Conservation (phyloP, 23 red algal genomes). For the Chondrus crispus region DNA sequence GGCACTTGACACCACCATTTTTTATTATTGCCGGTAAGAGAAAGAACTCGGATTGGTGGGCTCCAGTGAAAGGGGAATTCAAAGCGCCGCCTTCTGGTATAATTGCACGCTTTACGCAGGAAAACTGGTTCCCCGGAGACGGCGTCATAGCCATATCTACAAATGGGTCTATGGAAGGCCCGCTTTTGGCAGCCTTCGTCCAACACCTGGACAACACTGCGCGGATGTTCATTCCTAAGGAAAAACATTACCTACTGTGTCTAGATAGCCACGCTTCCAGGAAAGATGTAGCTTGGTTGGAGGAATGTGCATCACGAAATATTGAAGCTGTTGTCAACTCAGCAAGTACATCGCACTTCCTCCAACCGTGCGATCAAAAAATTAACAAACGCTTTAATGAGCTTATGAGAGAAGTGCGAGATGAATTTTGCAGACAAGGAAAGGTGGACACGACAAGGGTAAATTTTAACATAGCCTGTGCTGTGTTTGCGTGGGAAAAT, state of each 20-base stretch:
- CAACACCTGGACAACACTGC: background rate
- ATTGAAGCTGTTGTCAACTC: background rate
- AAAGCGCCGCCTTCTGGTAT: background rate
- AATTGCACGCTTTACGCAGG: background rate
- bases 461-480: conserved; percentile 6
- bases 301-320: background rate
- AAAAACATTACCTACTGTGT: background rate
- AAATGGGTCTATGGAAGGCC: conserved; percentile 26
- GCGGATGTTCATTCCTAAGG: background rate
- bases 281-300: background rate
- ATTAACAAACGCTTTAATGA: conserved; percentile 10
- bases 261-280: background rate
- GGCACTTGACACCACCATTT: background rate
- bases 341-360: background rate
- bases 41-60: conserved; percentile 8
- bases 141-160: background rate
- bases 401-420: background rate
- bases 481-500: background rate
- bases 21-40: background rate
- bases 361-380: background rate
- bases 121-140: background rate
- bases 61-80: background rate
- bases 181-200: background rate
- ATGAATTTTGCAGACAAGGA: background rate
- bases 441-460: background rate